Conservation (phyloP, 2,329 filamentous ascomycete genomes). For the Ascochyta pisi region DNA sequence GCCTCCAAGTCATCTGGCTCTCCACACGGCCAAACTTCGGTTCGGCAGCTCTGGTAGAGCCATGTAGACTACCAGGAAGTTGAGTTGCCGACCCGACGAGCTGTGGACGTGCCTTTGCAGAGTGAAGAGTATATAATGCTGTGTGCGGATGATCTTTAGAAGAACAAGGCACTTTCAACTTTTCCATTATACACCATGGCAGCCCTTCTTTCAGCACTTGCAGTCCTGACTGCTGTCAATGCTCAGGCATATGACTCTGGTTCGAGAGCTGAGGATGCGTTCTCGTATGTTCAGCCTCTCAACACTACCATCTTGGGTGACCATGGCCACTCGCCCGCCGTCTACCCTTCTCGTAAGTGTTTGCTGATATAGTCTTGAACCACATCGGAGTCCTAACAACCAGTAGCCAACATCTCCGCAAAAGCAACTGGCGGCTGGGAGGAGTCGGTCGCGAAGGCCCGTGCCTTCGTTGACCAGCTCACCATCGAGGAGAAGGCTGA, state of each 20-base stretch:
- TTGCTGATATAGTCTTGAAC: neutral
- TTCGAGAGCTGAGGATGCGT: slow-evolving; percentile 30
- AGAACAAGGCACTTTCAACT: slow-evolving; percentile 23
- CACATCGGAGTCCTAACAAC: slow-evolving; percentile 47
- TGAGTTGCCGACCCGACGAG: slow-evolving; percentile 12
- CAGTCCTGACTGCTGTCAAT: slow-evolving; percentile 30
- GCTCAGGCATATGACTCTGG: slow-evolving; percentile 33
- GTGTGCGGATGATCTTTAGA: slow-evolving; percentile 5
- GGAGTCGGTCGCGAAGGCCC: slow-evolving; percentile 40
- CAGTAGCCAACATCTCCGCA: slow-evolving; percentile 37
- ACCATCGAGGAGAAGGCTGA: slow-evolving; percentile 44
- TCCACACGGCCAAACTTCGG: slow-evolving; percentile 36
- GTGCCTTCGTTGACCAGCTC: slow-evolving; percentile 40
- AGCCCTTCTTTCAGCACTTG: slow-evolving; percentile 33
- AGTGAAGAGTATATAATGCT: slow-evolving; percentile 30
- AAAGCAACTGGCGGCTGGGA: slow-evolving; percentile 42
- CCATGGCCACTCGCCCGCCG: slow-evolving; percentile 37
- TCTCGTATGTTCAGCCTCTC: slow-evolving; percentile 38
- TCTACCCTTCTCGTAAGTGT: slow-evolving; percentile 40
- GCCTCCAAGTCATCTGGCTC: slow-evolving; percentile 15
- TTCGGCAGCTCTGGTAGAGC: slow-evolving; percentile 8
- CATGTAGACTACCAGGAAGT: neutral
- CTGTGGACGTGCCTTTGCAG: slow-evolving; percentile 4
- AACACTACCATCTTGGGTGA: slow-evolving; percentile 40
- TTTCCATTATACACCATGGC: slow-evolving; percentile 32